Evolutionary conservation across 805 yeast genomes (phyloP).

Genomic region (Komagataella populi): DNA sequence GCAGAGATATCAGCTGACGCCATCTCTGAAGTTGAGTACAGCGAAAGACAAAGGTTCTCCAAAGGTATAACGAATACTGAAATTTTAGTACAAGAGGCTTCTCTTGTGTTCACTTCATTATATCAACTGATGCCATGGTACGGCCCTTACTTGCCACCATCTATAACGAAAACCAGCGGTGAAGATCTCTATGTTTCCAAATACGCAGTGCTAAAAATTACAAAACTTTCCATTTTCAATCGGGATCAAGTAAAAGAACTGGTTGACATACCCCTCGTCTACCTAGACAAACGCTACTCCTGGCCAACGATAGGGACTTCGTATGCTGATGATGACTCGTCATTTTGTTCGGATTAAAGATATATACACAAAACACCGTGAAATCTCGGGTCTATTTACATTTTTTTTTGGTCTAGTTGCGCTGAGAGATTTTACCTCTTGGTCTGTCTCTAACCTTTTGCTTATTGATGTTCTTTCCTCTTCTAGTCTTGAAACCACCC

Average conservation of each 20-base stretch:
- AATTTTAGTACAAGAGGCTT: slow-evolving; percentile 16
- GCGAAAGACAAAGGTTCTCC: slow-evolving; percentile 21
- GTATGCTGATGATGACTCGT: not conserved
- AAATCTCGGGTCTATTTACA: not conserved
- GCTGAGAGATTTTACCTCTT: slow-evolving; percentile 34
- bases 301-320: not conserved
- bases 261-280: slow-evolving; percentile 1
- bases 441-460: slow-evolving; percentile 88
- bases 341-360: not conserved
- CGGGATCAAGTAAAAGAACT: slow-evolving; percentile 2
- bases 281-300: not conserved
- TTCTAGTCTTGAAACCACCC: slow-evolving; percentile 89
- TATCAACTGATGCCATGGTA: slow-evolving; percentile 4
- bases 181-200: not conserved
- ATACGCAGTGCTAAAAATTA: slow-evolving; percentile 3
- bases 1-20: slow-evolving; percentile 2
- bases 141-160: not conserved
- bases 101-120: slow-evolving; percentile 10
- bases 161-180: not conserved
- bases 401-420: not conserved
- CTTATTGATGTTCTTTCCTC: slow-evolving; percentile 74
- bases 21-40: slow-evolving; percentile 17
- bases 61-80: slow-evolving; percentile 15
- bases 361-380: not conserved
- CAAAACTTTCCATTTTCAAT: slow-evolving; percentile 3